Evolutionary conservation across 2,329 filamentous ascomycete species (phyloP).

Genomic region (Colletotrichum ledebouriae): DNA sequence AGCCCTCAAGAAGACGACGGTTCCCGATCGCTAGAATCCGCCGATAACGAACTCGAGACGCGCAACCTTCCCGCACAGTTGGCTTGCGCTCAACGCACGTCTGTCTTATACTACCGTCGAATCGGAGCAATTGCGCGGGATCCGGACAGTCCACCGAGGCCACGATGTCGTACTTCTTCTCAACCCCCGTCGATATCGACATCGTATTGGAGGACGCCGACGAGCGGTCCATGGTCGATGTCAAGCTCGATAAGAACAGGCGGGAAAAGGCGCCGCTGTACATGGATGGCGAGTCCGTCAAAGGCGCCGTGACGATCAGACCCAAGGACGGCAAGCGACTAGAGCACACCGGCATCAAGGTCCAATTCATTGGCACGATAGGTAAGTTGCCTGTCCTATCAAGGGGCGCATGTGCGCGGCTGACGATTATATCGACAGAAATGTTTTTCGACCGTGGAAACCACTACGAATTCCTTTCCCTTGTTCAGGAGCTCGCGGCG

Average conservation of each 20-base stretch:
- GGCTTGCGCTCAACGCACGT: neutral
- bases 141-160: constrained; percentile 37
- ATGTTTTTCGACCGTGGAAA: constrained; percentile 99
- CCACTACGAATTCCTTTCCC: constrained; percentile 98
- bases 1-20: constrained; percentile 17
- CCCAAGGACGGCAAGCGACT: constrained; percentile 98
- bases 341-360: constrained; percentile 99
- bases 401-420: constrained; percentile 3
- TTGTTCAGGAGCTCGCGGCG: constrained; percentile 95
- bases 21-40: constrained; percentile 5
- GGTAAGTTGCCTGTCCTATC: constrained; percentile 66
- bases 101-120: neutral
- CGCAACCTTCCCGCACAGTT: constrained; percentile 6
- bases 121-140: constrained; percentile 27
- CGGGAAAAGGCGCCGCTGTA: constrained; percentile 97
- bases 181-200: constrained; percentile 98
- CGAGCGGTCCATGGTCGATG: constrained; percentile 94
- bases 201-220: constrained; percentile 96
- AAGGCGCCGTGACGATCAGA: constrained; percentile 92
- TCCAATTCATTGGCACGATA: constrained; percentile 99
- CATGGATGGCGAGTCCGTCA: constrained; percentile 98
- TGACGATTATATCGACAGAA: constrained; percentile 68
- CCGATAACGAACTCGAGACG: neutral
- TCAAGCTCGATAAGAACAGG: constrained; percentile 98
- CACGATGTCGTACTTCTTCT: constrained; percentile 96